Conservation (phyloP, 2,329 filamentous ascomycete genomes). For the Blumeria hordei region DNA sequence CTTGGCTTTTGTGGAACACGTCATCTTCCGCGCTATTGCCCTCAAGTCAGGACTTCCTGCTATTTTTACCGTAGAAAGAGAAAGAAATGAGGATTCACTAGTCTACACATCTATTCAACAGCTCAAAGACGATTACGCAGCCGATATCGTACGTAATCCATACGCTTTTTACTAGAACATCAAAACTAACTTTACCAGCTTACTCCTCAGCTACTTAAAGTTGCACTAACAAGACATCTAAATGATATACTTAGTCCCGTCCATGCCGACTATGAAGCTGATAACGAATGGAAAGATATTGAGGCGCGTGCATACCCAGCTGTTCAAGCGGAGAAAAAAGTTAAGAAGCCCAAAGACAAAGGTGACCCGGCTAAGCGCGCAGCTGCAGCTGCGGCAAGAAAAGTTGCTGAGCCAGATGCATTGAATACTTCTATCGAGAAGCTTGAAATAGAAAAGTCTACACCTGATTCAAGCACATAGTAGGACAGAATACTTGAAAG, state of each 20-base stretch:
- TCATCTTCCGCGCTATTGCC: conserved; percentile 55
- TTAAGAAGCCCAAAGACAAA: conserved; percentile 34
- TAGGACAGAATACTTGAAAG: too few species aligned
- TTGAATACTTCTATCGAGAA: too few species aligned
- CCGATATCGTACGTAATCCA: conserved; percentile 38
- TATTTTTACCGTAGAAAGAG: conserved; percentile 44
- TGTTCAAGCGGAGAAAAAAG: conserved; percentile 31
- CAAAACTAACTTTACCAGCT: conserved; percentile 4
- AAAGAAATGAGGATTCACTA: conserved; percentile 43
- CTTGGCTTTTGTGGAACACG: conserved; percentile 64
- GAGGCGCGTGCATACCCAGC: conserved; percentile 62
- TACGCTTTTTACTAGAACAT: neutral
- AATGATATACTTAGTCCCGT: conserved; percentile 56
- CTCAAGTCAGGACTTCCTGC: conserved; percentile 27
- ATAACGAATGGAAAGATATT: conserved; percentile 58
- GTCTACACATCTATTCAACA: conserved; percentile 55
- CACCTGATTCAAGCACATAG: too few species aligned
- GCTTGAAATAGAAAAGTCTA: too few species aligned
- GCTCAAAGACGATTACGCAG: conserved; percentile 57
- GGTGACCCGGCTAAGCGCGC: conserved; percentile 14
- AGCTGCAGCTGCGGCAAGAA: conserved; percentile 10
- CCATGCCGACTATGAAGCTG: conserved; percentile 43
- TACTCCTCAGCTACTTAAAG: conserved; percentile 43
- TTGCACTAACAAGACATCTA: conserved; percentile 53
- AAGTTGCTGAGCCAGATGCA: neutral